Conservation (phyloP, 495 filamentous ascomycete genomes). For the Clohesyomyces aquaticus region DNA sequence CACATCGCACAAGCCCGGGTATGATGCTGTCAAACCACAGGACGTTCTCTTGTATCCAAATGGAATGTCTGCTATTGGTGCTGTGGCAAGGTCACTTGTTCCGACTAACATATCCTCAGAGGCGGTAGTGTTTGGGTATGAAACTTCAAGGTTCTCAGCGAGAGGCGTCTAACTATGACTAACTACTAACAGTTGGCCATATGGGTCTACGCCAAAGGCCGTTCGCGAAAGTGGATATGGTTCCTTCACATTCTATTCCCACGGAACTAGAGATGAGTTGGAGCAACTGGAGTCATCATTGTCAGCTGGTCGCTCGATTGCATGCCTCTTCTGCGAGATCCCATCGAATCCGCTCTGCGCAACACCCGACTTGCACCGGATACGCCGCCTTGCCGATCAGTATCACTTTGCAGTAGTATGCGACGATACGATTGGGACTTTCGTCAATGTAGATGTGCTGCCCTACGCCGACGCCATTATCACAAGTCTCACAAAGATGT, state of each 20-base stretch:
- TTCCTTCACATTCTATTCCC: neutral
- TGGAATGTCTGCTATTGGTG: too few relatives aligned
- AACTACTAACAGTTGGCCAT: too few relatives aligned
- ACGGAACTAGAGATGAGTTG: neutral
- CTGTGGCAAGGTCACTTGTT: too few relatives aligned
- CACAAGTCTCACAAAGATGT: slow-evolving; percentile 56
- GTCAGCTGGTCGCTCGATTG: neutral
- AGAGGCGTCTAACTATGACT: too few relatives aligned
- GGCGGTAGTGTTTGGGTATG: too few relatives aligned
- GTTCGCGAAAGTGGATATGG: neutral
- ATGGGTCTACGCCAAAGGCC: too few relatives aligned
- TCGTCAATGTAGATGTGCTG: slow-evolving; percentile 46
- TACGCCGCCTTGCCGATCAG: slow-evolving; percentile 44
- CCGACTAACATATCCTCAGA: too few relatives aligned
- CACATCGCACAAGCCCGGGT: too few relatives aligned
- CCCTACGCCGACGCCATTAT: slow-evolving; percentile 52
- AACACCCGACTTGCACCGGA: slow-evolving; percentile 39
- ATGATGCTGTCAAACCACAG: too few relatives aligned
- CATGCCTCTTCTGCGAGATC: slow-evolving; percentile 38
- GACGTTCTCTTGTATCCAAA: too few relatives aligned
- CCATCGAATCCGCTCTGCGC: slow-evolving; percentile 45
- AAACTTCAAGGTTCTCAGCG: too few relatives aligned
- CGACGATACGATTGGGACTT: slow-evolving; percentile 49
- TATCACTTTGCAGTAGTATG: slow-evolving; percentile 42
- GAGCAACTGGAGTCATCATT: neutral